Evolutionary conservation across 1,284 basidiomycete species (phyloP), one percentile per base, ranked within the genome.

Genomic region (Malassezia japonica): DNA sequence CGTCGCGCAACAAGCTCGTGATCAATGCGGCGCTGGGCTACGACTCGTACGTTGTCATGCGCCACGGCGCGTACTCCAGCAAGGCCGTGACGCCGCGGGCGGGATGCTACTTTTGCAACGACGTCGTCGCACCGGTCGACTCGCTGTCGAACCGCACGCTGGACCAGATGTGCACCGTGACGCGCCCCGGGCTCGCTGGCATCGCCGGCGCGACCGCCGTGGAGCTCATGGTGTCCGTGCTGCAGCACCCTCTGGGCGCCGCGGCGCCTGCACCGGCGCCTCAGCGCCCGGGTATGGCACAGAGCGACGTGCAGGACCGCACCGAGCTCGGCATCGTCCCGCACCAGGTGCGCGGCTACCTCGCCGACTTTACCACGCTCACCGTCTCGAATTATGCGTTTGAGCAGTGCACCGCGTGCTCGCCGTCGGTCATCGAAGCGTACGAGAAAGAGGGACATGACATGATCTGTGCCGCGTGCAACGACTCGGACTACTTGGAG

Each of bases 111-210:
- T 98, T 90, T 68, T 98, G 94, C 75, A 96, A 95, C 62, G 94
- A 98, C 63, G 86, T 98, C 41, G 90, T 96, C 15, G 92, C 92
- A 0, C 92, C 94, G 1, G 81, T 85, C 21, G 91, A 96, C 72
- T 91, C 87, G 0, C 77, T 96, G 41, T 86, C 87, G 0, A 91
- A 98, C 68, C 80, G 91, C 29, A 95, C 91, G 1, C 79, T 98
- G 23, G 94, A 98, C 72, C 92, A 98, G 72, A 96, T 96, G 92
- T 98, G 94, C 70, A 98, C 94, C 0, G 94, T 98, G 12, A 95
- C 92, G 0, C 78, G 94, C n/a, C 92, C 94, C 0, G 92, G 92
- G 0, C 78, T 96, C 0, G 94, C 91, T 0, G 82, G 87, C 0
- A 90, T 96, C 35, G 92, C 92, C 0, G 83, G 86, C 0, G 84